Base-by-base conservation (phyloP, 2,329 filamentous ascomycete genomes). In the Sarocladiaceae sp. region DNA sequence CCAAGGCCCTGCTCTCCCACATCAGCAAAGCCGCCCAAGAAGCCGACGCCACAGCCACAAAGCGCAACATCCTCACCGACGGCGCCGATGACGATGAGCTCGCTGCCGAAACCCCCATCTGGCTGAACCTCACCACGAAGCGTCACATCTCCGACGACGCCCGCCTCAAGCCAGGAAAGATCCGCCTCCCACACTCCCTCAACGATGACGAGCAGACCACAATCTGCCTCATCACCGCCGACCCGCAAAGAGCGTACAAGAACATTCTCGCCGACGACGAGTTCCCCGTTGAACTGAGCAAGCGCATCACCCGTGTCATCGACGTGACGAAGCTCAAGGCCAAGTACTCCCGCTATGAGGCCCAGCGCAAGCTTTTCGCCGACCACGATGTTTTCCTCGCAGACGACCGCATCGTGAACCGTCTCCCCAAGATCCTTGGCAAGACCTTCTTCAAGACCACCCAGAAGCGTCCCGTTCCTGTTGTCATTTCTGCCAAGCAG, bases 321-420 rank as follows among this genome's bases (percentile, higher is more conserved):
- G 90, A 91, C 61, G 74, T 92, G 59, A 79, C 80, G 62, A 96
- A 97, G 71, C 77, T 99, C 56, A 73, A 74, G 64, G 80, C 86
- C 60, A 93, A 94, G 74, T 97, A 88, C 79, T 86, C 88, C 75
- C 83, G 88, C 55, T 99, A 90, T 71, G 94, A 99, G 74, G 84
- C 83, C 51, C 85, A 89, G 70, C 80, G 94, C 58, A 90, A 94
- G 69, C 80, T 99, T 31, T 81, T 87, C 56, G 76, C 83, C 40
- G 90, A 96, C 69, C 90, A 97, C 70, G 94, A 97, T 66, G 75
- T 97, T 53, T 97, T 99, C 74, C 79, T 99, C 53, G 93, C 88
- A 50, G 94, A 99, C 67, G 89, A 96, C 64, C 80, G 94, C 47
- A 88, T 99, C 61, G 77, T 86, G 64, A 85, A 80, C 66, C 73